Evolutionary conservation across 1,284 basidiomycete genomes (phyloP).

Genomic region (Ustilago cynodontis): DNA sequence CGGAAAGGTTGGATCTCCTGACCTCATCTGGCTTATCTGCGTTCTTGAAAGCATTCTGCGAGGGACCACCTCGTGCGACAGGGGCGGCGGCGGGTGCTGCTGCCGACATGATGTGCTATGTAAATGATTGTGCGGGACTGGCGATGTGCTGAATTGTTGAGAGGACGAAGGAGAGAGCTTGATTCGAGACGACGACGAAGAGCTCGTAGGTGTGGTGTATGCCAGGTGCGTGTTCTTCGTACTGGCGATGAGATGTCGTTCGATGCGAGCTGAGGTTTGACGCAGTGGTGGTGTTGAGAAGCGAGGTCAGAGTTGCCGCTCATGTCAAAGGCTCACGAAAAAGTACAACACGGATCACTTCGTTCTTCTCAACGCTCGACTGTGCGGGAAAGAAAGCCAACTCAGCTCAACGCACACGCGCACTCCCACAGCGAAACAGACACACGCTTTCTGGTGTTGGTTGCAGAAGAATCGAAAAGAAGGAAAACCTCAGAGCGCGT

Average conservation of each 20-base stretch:
- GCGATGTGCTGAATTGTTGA: background rate
- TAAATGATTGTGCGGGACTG: too few species aligned
- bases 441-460: slow-evolving; percentile 20
- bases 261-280: background rate
- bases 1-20: slow-evolving; percentile 64
- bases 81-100: slow-evolving; percentile 47
- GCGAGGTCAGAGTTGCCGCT: too few species aligned
- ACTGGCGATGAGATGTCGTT: background rate
- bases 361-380: too few species aligned
- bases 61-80: slow-evolving; percentile 28
- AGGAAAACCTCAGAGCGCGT: slow-evolving; percentile 30
- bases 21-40: slow-evolving; percentile 70
- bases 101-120: slow-evolving; percentile 36
- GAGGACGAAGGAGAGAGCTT: background rate
- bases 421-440: background rate
- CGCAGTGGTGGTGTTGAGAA: slow-evolving; percentile 6
- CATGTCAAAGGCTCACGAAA: slow-evolving; percentile 3
- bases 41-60: slow-evolving; percentile 68
- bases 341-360: slow-evolving; percentile 1
- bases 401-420: slow-evolving; percentile 9
- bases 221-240: background rate
- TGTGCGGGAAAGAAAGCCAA: slow-evolving; percentile 1
- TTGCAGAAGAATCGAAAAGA: slow-evolving; percentile 34
- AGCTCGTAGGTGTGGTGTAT: background rate
- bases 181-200: background rate